Base-by-base conservation (phyloP, 768 basidiomycete genomes). In the Rubroboletus pulcherrimus region DNA sequence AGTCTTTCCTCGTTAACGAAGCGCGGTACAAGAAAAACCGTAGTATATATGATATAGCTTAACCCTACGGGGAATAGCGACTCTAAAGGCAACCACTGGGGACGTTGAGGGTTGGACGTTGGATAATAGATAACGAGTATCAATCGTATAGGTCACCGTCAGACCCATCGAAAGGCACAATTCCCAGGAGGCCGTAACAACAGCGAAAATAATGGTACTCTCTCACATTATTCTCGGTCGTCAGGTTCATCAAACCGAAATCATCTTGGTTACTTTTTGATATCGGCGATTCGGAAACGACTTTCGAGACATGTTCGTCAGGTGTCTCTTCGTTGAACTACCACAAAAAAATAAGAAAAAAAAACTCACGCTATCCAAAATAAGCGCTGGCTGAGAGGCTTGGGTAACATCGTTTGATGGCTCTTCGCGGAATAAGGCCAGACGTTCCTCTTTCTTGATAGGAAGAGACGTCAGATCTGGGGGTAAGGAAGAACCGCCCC, bases 351-450 rank as follows among this genome's bases (percentile, higher is more conserved):
- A 21, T 21, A 21, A 21, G 21, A 21, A 8, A 35, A 30, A 39
- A 43, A 34, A 10, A 31, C 46, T 33, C 17, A 56, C 56, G 7
- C 21, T 24, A 29, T 24, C 9, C 44, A 21, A 2, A n/a, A n/a
- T 8, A 8, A 8, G 33, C 2, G 30, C 19, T 11, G 30, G 19
- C 41, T 17, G 33, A n/a, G 43, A 40, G 12, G 5, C 26, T 7
- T 21, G 24, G 3, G 21, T 2, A 4, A 1, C 34, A 12, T 38
- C 30, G 14, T 49, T 35, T n/a, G 7, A 8, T 31, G 31, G 15
- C 8, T 55, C 54, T 17, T 58, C 48, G 9, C 17, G 43, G n/a
- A 59, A 59, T 24, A 59, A 45, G 0, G 57, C 57, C 30, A 48
- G 24, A 17, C 45, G 45, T 1, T 46, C 58, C 34, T 59, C 58